phyloP scores from a whole-genome alignment of 2,329 filamentous ascomycete genomes.

The Arthroderma uncinatum region DNA sequence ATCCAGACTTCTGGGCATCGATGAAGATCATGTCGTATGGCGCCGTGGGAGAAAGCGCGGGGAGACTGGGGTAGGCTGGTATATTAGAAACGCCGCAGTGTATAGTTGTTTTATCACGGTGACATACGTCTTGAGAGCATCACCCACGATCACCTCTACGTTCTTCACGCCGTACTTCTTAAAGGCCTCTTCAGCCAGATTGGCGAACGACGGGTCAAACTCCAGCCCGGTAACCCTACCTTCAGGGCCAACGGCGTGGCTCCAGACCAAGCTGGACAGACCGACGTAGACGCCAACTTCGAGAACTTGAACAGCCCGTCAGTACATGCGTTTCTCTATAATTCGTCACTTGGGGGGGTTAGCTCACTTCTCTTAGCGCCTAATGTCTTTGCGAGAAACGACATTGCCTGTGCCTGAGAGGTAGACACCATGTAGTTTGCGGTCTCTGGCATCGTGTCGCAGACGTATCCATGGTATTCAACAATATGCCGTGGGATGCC shows the following conservation, averaged over 20 bases:
- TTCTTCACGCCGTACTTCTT: not conserved
- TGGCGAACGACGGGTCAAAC: not conserved
- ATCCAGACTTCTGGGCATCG: not conserved
- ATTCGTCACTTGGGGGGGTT: not conserved
- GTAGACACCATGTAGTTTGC: not conserved
- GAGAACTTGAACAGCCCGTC: not conserved
- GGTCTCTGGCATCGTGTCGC: not conserved
- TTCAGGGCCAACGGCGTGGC: not conserved
- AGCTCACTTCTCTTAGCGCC: slow-evolving; percentile 2
- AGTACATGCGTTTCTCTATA: too few relatives aligned
- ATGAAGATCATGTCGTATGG: slow-evolving; percentile 3
- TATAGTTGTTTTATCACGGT: not conserved
- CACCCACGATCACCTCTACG: not conserved
- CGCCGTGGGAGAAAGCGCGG: not conserved
- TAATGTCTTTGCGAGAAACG: not conserved
- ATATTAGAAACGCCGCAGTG: not conserved
- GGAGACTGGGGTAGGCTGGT: not conserved
- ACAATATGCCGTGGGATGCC: not conserved
- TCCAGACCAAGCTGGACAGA: not conserved
- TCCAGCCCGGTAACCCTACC: not conserved
- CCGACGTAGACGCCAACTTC: slow-evolving; percentile 1
- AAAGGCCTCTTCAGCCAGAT: not conserved
- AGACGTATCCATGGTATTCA: not conserved
- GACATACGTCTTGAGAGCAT: not conserved
- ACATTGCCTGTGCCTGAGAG: slow-evolving; percentile 1